Conservation (phyloP, 768 basidiomycete genomes). For the Phylloporus scabripes region DNA sequence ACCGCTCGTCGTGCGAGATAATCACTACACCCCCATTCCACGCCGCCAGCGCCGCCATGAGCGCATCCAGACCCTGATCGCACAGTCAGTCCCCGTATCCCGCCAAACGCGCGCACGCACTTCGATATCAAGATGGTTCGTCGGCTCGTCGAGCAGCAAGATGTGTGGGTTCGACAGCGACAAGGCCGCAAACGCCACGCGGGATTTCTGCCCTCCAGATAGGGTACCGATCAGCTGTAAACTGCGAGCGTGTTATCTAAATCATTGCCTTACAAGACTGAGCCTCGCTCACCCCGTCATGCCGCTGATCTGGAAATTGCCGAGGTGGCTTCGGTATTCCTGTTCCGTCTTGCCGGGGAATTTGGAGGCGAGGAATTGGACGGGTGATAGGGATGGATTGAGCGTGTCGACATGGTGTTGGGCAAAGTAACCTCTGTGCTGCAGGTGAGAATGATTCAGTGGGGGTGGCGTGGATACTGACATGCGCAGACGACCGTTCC, state of each 20-base stretch:
- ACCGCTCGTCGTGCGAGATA: conserved; percentile 93
- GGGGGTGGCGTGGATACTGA: conserved; percentile 34
- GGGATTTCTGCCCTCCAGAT: conserved; percentile 93
- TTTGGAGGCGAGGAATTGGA: conserved; percentile 85
- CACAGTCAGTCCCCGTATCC: not conserved
- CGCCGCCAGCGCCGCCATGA: conserved; percentile 72
- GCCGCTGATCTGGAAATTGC: conserved; percentile 95
- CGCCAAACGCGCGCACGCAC: conserved; percentile 31
- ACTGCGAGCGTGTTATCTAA: conserved; percentile 30
- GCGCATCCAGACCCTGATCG: conserved; percentile 81
- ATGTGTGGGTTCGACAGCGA: conserved; percentile 89
- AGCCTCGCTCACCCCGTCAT: conserved; percentile 69
- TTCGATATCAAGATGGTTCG: conserved; percentile 95
- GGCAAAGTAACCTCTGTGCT: conserved; percentile 78
- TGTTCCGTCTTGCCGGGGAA: conserved; percentile 96
- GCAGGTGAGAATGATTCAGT: not conserved
- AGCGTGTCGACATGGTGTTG: conserved; percentile 95
- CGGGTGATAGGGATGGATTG: conserved; percentile 78
- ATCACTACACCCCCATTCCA: conserved; percentile 93
- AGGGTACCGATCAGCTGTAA: conserved; percentile 88
- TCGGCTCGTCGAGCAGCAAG: conserved; percentile 92
- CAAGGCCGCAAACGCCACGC: conserved; percentile 86
- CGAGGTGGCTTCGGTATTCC: conserved; percentile 92
- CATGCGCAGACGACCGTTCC: conserved; percentile 91
- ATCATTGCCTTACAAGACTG: too few relatives aligned